Evolutionary conservation across 192 early-diverging fungal species (phyloP), one percentile per base, ranked within the genome.

Genomic region (Cladochytrium replicatum): DNA sequence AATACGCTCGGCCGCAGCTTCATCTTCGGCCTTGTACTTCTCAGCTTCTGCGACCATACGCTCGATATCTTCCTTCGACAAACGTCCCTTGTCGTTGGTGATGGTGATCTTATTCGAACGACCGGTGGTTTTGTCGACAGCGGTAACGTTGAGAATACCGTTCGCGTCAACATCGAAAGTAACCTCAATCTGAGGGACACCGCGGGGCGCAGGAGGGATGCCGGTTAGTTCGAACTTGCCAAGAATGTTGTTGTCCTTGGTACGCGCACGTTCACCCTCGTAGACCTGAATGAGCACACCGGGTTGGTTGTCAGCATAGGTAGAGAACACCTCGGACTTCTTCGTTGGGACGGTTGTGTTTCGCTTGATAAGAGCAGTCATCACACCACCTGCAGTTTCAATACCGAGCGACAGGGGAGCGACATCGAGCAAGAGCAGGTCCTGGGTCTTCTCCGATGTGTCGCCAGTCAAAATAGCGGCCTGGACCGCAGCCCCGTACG

Each of bases 1-100:
- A 61, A 98, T 84, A 64, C 89, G 86, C 37, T 80, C 83, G 43
- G 89, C 90, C 46, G 82, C 92, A 39, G 71, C 85, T 75, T 94
- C 89, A 77, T 98, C 95, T 74, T 98, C 92, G 54, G 82, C 87
- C 81, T 88, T 88, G 85, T 84, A 89, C 79, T 91, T 89, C 64
- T 92, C 89, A 60, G 89, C 89, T 32, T 96, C 89, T 48, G 61
- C 50, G 37, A 97, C 86, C 89, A 95, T 93, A 63, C 91, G 89
- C 71, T 98, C 92, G 61, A 98, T 96, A 59, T 96, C 91, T 64
- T 96, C 95, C 84, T 96, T 92, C 54, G 89, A 85, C 48, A 98
- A 82, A 63, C 90, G 86, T 50, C 92, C 92, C 82, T 94, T 93
- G 81, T 94, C 91, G 81, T 93, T 91, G 77, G 91, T 93, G 80